Percentiles rank a stretch among this genome's conserved stretches.
Conservation (phyloP, 306 rosid genomes). For the Cajanus cajan region DNA sequence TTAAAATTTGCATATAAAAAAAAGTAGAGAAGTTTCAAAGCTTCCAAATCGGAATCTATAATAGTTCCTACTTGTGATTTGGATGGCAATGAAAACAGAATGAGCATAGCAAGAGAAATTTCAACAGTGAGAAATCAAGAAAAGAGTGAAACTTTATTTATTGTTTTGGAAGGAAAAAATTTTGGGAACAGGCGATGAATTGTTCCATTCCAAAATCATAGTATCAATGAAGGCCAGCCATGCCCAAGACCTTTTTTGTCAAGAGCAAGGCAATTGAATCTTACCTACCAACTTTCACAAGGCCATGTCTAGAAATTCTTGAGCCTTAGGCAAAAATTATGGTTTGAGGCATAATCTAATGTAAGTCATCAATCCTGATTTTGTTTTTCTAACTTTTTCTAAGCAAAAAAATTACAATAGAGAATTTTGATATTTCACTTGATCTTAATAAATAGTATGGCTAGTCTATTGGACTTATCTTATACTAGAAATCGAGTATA, state of each 20-base stretch:
- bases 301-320: not conserved
- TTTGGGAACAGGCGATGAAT: not conserved
- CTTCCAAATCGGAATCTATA: not conserved
- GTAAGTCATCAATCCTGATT: not conserved
- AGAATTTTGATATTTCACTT: not conserved
- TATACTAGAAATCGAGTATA: not conserved
- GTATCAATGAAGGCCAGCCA: not conserved
- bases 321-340: not conserved
- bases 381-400: not conserved
- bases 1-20: conserved; percentile 15
- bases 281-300: not conserved
- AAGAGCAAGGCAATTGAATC: not conserved
- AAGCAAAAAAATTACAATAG: not conserved
- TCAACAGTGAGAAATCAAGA: not conserved
- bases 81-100: conserved; percentile 2
- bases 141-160: not conserved
- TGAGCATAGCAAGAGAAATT: not conserved
- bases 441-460: not conserved
- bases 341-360: not conserved
- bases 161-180: not conserved
- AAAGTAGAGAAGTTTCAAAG: conserved; percentile 15
- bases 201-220: not conserved
- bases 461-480: not conserved
- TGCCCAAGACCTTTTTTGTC: not conserved
- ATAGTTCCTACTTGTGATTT: not conserved